Evolutionary conservation across 306 rosid species (phyloP), one percentile per base, ranked within the genome.

Genomic region (Hippophae gyantsensis): DNA sequence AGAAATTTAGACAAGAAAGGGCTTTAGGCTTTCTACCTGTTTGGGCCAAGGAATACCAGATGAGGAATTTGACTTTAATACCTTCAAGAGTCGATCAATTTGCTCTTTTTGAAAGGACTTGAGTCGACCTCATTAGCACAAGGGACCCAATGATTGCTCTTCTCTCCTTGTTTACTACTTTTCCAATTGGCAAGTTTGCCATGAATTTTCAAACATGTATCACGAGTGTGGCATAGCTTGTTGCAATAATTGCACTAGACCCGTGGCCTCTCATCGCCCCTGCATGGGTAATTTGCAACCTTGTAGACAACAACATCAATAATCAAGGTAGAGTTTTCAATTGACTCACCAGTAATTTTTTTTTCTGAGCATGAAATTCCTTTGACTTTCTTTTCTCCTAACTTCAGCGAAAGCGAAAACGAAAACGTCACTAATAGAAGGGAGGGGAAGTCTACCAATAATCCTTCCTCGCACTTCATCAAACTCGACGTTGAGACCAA

Each of bases 171-270:
- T 9, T 48, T 48, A 13, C 9, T 46, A 11, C 52, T 46, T 6
- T 18, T 63, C 23, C 42, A 10, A 52, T 43, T 52, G 3, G 32
- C 25, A 7, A n/a, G 61, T 54, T 64, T 62, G 2, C 53, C 60
- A 54, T 44, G 56, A 9, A 57, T 41, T 12, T 42, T 57, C 47
- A 5, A 57, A 10, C 48, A 57, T 3, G 61, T 41, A 1, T 57
- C 61, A 8, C 26, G 47, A 13, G 48, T 12, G 9, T 57, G 48
- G 2, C 12, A 47, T 1, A 27, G 66, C 48, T 49, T 62, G 42
- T 62, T 62, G 10, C 43, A 60, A 18, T 13, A 60, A 18, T 60
- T 23, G 5, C 64, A 60, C 54, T 23, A 46, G 6, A 48, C 43
- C 1, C 8, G 55, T 3, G 64, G 40, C 11, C 42, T 14, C 23